These are phyloP conservation scores for Fraxinus dipetala DNA, from an alignment of 305 asterid genomes.

Conservation along the genomic window DNA sequence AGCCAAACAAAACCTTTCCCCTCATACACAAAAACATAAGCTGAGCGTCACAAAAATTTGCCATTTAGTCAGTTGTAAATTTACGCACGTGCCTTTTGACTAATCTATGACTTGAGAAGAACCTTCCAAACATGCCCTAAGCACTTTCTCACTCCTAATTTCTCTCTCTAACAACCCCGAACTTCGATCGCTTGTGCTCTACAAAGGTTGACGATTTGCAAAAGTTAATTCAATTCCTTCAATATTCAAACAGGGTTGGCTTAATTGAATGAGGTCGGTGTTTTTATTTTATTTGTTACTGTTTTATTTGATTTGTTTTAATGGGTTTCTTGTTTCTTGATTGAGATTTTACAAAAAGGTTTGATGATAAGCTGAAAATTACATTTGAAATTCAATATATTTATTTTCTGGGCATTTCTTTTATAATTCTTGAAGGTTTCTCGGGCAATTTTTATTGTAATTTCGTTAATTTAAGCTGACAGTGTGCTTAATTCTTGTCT, in stretches of 20 bases:
- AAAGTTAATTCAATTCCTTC: neutral
- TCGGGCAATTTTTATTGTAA: conserved; percentile 14
- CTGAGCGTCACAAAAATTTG: neutral
- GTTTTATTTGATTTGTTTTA: conserved; percentile 18
- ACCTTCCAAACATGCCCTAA: conserved; percentile 38
- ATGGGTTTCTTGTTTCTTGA: conserved; percentile 18
- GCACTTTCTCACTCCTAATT: conserved; percentile 42
- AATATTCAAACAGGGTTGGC: neutral
- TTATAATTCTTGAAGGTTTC: neutral
- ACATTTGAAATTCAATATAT: conserved; percentile 18
- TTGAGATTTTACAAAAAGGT: conserved; percentile 20
- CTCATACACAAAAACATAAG: neutral
- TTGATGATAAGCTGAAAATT: conserved; percentile 9
- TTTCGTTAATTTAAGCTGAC: conserved; percentile 4
- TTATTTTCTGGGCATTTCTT: conserved; percentile 17
- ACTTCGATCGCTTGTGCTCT: conserved; percentile 29
- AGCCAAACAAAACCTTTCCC: neutral
- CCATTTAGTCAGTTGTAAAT: neutral
- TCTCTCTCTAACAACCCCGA: conserved; percentile 22
- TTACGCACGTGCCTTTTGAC: conserved; percentile 52
- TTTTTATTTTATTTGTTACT: neutral
- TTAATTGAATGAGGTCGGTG: conserved; percentile 31
- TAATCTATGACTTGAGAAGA: conserved; percentile 34
- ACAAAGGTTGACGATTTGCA: neutral
- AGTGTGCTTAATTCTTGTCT: neutral